Conservation (phyloP, 1,284 basidiomycete genomes). For the Acaromyces ingoldii region DNA sequence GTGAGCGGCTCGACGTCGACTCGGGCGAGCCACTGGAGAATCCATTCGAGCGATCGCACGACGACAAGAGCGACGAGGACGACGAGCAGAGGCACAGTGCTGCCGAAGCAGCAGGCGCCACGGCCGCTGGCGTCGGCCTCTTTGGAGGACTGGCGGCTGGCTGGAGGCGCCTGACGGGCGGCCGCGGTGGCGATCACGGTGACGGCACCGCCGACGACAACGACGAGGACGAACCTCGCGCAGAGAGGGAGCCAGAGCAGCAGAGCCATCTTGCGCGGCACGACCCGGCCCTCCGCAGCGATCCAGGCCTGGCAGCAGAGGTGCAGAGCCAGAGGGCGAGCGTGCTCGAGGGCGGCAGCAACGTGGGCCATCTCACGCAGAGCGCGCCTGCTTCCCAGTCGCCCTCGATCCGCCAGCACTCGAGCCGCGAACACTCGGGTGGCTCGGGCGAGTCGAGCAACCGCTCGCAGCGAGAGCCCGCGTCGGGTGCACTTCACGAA, state of each 20-base stretch:
- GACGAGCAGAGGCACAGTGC: too few relatives aligned
- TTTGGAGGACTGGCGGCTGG: constrained; percentile 28
- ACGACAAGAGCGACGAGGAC: constrained; percentile 52
- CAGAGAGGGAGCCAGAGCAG: neutral
- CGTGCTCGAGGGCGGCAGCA: constrained; percentile 14
- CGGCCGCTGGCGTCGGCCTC: constrained; percentile 21
- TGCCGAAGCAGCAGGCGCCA: constrained; percentile 38
- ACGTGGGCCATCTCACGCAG: constrained; percentile 15
- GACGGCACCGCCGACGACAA: constrained; percentile 2
- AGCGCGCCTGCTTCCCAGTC: constrained; percentile 12
- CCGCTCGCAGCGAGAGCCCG: neutral
- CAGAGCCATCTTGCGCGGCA: neutral
- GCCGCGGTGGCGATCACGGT: neutral
- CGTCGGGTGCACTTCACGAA: neutral
- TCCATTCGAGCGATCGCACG: constrained; percentile 50
- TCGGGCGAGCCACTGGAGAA: constrained; percentile 18
- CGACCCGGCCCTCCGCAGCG: constrained; percentile 14
- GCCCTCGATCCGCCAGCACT: constrained; percentile 1
- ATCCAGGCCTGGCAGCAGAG: constrained; percentile 15
- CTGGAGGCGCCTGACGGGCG: constrained; percentile 27
- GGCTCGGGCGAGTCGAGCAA: neutral
- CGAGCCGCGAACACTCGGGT: constrained; percentile 14
- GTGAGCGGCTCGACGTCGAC: neutral
- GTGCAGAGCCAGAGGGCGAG: constrained; percentile 30
- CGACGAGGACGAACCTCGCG: constrained; percentile 1